phyloP scores from a whole-genome alignment of 1,139 yeast genomes.

The Hansenula sp. region DNA sequence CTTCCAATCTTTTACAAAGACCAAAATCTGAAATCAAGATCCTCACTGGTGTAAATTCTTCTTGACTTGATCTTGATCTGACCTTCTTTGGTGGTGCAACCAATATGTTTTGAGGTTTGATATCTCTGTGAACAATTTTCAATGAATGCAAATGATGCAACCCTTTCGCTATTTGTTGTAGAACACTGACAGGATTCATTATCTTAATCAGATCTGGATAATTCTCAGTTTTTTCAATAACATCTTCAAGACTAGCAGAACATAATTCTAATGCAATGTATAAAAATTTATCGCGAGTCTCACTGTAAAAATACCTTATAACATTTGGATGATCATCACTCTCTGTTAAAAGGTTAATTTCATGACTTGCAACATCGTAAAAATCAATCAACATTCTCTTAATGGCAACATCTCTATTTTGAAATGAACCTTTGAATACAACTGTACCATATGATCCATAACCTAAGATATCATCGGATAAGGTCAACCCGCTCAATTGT shows the following conservation, averaged over 20 bases:
- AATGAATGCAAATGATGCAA: constrained; percentile 81
- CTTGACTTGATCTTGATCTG: constrained; percentile 18
- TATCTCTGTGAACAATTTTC: constrained; percentile 91
- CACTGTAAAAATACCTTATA: constrained; percentile 87
- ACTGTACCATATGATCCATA: constrained; percentile 97
- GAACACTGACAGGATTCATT: constrained; percentile 48
- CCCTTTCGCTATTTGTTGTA: constrained; percentile 81
- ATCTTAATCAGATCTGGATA: constrained; percentile 29
- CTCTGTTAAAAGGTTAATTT: constrained; percentile 80
- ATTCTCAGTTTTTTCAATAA: constrained; percentile 50
- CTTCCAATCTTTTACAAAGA: constrained; percentile 83
- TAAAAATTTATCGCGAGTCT: constrained; percentile 78
- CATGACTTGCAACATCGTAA: constrained; percentile 94
- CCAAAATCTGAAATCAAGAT: constrained; percentile 94
- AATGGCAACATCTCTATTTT: constrained; percentile 91
- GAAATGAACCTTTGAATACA: constrained; percentile 86
- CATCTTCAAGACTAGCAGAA: constrained; percentile 82
- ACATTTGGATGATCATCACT: constrained; percentile 98
- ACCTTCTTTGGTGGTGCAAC: constrained; percentile 64
- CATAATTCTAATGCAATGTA: constrained; percentile 94
- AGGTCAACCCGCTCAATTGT: constrained; percentile 44
- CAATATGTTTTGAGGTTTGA: constrained; percentile 92
- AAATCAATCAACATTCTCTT: constrained; percentile 91
- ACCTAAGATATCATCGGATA: constrained; percentile 76
- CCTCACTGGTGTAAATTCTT: constrained; percentile 41